These are phyloP conservation scores for Pulicaria dysenterica DNA, from an alignment of 129 eudicot species.

Conservation along the genomic window DNA sequence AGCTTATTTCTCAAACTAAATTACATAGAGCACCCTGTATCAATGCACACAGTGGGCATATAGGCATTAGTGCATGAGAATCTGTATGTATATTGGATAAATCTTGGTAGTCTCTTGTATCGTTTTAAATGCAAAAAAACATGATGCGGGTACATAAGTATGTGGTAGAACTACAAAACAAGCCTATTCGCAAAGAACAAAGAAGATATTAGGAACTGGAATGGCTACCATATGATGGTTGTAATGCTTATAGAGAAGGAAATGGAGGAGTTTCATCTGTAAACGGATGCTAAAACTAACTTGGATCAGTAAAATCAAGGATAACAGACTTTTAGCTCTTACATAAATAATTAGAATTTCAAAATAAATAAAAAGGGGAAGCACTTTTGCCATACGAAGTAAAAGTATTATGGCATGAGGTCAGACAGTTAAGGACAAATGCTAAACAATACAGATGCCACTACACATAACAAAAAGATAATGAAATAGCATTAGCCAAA, in stretches of 20 bases:
- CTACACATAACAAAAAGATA: not conserved
- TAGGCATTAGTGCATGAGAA: not conserved
- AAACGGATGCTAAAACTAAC: constrained; percentile 3
- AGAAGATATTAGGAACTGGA: not conserved
- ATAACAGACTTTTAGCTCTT: not conserved
- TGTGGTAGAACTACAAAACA: not conserved
- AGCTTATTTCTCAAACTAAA: constrained; percentile 16
- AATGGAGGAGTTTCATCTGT: not conserved
- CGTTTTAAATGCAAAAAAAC: not conserved
- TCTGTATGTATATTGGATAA: not conserved
- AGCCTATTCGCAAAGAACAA: not conserved
- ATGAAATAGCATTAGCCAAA: not conserved
- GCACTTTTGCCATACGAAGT: not conserved
- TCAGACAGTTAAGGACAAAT: not conserved
- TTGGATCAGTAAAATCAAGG: not conserved
- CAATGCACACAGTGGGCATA: not conserved
- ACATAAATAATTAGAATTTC: not conserved
- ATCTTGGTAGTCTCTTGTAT: not conserved
- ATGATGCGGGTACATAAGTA: not conserved
- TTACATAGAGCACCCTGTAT: not conserved
- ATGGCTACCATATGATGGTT: not conserved
- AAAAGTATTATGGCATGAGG: not conserved
- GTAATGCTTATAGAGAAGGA: not conserved
- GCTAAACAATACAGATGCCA: not conserved
- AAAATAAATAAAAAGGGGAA: not conserved